Percentiles rank a stretch among this genome's conserved stretches.
These are phyloP conservation scores for Curvularia sp. DNA, from an alignment of 2,329 filamentous ascomycete species.

Conservation along the genomic window DNA sequence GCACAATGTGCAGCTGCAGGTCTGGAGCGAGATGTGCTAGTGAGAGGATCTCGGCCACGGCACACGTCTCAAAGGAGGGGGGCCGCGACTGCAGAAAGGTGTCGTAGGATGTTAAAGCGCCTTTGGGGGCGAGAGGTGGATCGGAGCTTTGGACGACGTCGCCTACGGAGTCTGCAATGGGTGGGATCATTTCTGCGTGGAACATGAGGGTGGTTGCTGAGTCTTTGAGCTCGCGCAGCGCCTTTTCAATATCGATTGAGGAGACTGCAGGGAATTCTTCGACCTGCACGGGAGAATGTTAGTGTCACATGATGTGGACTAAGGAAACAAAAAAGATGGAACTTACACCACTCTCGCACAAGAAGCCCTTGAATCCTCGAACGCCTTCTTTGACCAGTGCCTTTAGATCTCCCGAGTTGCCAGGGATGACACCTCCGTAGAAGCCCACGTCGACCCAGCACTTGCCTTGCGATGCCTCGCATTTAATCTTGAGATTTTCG, in stretches of 20 bases:
- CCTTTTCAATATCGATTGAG: constrained; percentile 76
- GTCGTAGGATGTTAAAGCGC: constrained; percentile 77
- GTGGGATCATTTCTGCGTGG: constrained; percentile 98
- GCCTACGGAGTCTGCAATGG: constrained; percentile 78
- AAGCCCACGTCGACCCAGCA: constrained; percentile 99
- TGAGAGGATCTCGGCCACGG: constrained; percentile 84
- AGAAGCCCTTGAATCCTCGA: constrained; percentile 94
- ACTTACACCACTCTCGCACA: constrained; percentile 94
- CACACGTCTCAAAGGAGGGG: constrained; percentile 87
- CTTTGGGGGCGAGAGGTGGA: constrained; percentile 73
- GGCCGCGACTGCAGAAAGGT: constrained; percentile 94
- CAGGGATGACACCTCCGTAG: constrained; percentile 92
- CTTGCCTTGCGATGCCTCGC: constrained; percentile 81
- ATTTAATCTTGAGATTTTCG: constrained; percentile 80
- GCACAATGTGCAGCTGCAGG: constrained; percentile 90
- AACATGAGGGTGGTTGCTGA: constrained; percentile 95
- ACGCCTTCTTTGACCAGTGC: constrained; percentile 85
- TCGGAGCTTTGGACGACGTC: constrained; percentile 75
- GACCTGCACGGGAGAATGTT: constrained; percentile 62
- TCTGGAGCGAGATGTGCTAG: constrained; percentile 80
- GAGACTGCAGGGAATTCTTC: constrained; percentile 96
- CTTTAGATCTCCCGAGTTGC: constrained; percentile 80
- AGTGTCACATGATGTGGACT: constrained; percentile 22
- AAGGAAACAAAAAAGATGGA: neutral
- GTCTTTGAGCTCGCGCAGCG: constrained; percentile 80